Percentiles rank a stretch among this genome's conserved stretches.
Conservation (phyloP, 208 protist genomes). For the Leptomonas pyrrhocoris region DNA sequence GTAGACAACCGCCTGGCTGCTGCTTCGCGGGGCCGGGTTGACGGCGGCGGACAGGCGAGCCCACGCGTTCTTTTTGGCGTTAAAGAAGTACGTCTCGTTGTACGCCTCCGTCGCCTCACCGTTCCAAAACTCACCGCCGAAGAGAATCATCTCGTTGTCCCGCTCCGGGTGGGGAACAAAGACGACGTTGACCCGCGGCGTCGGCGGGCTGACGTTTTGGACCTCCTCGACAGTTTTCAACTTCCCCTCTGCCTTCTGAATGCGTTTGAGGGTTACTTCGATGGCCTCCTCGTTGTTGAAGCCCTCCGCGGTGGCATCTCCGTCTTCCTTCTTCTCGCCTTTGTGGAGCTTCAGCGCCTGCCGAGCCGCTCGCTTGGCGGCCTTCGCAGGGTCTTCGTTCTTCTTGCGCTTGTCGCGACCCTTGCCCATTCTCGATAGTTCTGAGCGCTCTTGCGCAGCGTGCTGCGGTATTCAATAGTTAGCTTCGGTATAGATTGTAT, state of each 20-base stretch:
- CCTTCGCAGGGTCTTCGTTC: conserved; percentile 83
- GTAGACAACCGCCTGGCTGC: conserved; percentile 83
- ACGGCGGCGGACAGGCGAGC: conserved; percentile 58
- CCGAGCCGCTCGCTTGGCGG: conserved; percentile 62
- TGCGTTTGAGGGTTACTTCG: conserved; percentile 80
- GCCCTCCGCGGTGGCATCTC: conserved; percentile 20
- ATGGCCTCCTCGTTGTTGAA: conserved; percentile 91
- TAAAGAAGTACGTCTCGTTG: conserved; percentile 90
- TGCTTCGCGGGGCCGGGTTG: conserved; percentile 82
- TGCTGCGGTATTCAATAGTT: too few species aligned
- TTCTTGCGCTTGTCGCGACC: conserved; percentile 93
- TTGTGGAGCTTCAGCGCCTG: conserved; percentile 75
- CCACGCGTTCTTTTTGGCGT: conserved; percentile 73
- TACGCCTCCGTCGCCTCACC: conserved; percentile 86
- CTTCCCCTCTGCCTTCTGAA: conserved; percentile 79
- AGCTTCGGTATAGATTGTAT: too few species aligned
- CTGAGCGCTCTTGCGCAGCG: too few species aligned
- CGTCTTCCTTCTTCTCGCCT: conserved; percentile 26
- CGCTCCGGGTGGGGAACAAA: conserved; percentile 76
- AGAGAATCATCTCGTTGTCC: conserved; percentile 84
- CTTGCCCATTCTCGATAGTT: conserved; percentile 78
- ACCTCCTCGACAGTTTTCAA: conserved; percentile 66
- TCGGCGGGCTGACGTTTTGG: conserved; percentile 61
- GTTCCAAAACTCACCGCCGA: conserved; percentile 91
- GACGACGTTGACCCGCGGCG: conserved; percentile 82